A percentile compares a stretch with the other conserved stretches of the same genome.
phyloP scores from a whole-genome alignment of 306 rosid genomes.

The Ormosia semicastrata region DNA sequence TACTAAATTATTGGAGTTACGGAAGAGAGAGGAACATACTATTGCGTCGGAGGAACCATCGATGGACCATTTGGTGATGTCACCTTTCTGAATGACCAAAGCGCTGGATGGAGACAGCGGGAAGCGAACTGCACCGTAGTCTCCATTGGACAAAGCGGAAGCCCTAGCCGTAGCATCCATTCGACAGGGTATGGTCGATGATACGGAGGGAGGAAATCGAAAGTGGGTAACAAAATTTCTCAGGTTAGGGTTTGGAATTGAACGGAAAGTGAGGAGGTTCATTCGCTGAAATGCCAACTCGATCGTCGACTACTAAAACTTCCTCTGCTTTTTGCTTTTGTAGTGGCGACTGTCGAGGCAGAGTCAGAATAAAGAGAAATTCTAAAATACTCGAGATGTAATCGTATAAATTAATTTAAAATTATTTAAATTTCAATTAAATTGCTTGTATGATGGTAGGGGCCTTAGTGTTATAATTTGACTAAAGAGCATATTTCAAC shows the following conservation, averaged over 20 bases:
- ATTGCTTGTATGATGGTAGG: too few relatives aligned
- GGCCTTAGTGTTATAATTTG: too few relatives aligned
- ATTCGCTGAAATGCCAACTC: not conserved
- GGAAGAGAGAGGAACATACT: conserved; percentile 36
- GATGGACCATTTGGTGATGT: conserved; percentile 82
- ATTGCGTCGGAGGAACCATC: conserved; percentile 81
- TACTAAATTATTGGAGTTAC: not conserved
- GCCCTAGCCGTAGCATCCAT: conserved; percentile 36
- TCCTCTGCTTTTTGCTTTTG: too few relatives aligned
- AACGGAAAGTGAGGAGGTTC: not conserved
- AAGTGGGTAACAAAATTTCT: not conserved
- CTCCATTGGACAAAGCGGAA: conserved; percentile 39
- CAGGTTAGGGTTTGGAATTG: not conserved
- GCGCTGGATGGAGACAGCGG: conserved; percentile 54
- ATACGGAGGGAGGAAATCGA: not conserved
- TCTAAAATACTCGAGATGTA: too few relatives aligned
- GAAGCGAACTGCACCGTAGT: conserved; percentile 49
- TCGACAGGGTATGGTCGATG: not conserved
- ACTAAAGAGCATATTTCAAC: too few relatives aligned
- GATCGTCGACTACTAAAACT: too few relatives aligned
- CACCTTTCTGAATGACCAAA: conserved; percentile 81
- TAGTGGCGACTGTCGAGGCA: too few relatives aligned
- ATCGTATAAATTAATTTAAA: too few relatives aligned
- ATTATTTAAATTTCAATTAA: too few relatives aligned
- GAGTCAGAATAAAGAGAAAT: too few relatives aligned